Conservation (phyloP, 495 filamentous ascomycete genomes). For the Cercophora newfieldiana region DNA sequence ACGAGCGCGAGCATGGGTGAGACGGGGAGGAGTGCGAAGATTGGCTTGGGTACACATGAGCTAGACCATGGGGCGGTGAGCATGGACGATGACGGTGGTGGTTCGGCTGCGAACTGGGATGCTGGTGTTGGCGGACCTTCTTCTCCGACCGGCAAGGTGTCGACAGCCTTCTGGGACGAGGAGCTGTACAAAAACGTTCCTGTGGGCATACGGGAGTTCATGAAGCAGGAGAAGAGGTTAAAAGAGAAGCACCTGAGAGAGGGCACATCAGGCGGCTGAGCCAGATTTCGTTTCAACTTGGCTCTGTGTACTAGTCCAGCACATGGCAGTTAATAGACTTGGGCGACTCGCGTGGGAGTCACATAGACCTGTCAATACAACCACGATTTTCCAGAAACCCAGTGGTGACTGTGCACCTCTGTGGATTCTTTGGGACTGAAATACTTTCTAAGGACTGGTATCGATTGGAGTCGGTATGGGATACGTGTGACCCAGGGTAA, state of each 20-base stretch:
- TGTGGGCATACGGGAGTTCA: constrained; percentile 93
- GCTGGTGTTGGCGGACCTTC: constrained; percentile 35
- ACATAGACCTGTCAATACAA: constrained; percentile 12
- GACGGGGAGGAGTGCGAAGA: background rate
- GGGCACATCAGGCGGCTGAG: constrained; percentile 41
- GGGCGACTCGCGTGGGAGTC: background rate
- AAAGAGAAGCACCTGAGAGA: constrained; percentile 66
- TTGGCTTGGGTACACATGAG: constrained; percentile 17
- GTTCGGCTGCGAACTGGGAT: constrained; percentile 68
- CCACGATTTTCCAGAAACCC: background rate
- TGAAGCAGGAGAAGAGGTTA: constrained; percentile 92
- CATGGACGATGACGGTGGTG: constrained; percentile 83
- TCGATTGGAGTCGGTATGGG: background rate
- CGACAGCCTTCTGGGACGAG: constrained; percentile 51
- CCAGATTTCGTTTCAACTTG: background rate
- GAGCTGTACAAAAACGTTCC: constrained; percentile 80
- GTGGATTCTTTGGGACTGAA: background rate
- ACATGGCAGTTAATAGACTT: constrained; percentile 10
- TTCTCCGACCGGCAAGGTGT: constrained; percentile 31
- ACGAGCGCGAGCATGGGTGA: constrained; percentile 23
- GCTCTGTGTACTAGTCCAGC: background rate
- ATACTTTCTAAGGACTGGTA: background rate
- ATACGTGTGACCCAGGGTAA: background rate
- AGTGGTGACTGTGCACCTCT: background rate
- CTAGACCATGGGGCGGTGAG: constrained; percentile 41